Percentiles rank a stretch among this genome's conserved stretches.
Conservation (phyloP, 2,329 filamentous ascomycete species). For the Cucurbitaria berberidis region DNA sequence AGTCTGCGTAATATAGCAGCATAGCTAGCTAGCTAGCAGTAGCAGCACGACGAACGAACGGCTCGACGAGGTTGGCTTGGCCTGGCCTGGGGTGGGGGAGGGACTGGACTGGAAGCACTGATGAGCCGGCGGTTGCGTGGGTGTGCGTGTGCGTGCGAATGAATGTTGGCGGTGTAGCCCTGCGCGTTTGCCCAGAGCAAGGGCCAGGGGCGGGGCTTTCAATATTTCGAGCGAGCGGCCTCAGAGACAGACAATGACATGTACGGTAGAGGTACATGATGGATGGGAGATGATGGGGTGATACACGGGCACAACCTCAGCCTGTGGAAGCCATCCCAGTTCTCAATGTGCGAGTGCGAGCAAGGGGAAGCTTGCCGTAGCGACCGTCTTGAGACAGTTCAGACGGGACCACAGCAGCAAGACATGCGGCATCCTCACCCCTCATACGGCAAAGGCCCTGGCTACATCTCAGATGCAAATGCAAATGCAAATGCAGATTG, state of each 20-base stretch:
- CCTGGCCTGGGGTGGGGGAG: constrained; percentile 13
- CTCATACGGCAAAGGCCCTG: background rate
- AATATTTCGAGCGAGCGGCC: background rate
- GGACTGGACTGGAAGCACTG: constrained; percentile 22
- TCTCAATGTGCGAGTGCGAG: too few relatives aligned
- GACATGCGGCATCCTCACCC: too few relatives aligned
- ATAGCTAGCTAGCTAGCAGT: too few relatives aligned
- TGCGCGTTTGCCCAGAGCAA: constrained; percentile 18
- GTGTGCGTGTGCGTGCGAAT: too few relatives aligned
- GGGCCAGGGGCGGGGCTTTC: background rate
- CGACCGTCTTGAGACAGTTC: constrained; percentile 6
- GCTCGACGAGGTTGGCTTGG: constrained; percentile 25
- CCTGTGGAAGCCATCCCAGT: background rate
- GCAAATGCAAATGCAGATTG: too few relatives aligned
- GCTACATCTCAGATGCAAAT: background rate
- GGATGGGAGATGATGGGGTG: too few relatives aligned
- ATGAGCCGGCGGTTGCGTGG: too few relatives aligned
- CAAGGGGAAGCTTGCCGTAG: background rate
- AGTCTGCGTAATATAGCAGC: constrained; percentile 25
- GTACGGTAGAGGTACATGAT: too few relatives aligned
- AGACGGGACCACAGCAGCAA: constrained; percentile 16
- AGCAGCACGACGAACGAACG: background rate
- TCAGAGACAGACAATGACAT: background rate
- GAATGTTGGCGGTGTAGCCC: constrained; percentile 22
- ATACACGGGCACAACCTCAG: background rate